Evolutionary conservation across 768 basidiomycete species (phyloP).

Genomic region (Porphyrellus cyaneotinctus): DNA sequence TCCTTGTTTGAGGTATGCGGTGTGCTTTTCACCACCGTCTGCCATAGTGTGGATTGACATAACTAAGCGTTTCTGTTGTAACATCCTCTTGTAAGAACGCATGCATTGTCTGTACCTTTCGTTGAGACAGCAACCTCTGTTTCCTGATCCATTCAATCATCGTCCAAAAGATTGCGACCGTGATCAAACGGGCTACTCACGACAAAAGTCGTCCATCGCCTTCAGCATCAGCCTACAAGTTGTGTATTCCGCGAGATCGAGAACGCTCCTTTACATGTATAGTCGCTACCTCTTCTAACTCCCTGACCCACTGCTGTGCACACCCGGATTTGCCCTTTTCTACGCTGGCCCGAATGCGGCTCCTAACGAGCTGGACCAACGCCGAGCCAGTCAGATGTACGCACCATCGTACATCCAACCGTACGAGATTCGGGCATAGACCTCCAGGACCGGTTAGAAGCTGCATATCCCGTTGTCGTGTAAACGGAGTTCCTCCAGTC

Average conservation of each 20-base stretch:
- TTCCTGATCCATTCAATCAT: constrained; percentile 28
- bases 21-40: constrained; percentile 46
- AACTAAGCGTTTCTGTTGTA: too few relatives aligned
- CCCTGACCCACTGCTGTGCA: constrained; percentile 13
- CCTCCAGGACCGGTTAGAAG: constrained; percentile 37
- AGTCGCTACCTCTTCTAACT: constrained; percentile 45
- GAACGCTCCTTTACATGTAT: constrained; percentile 53
- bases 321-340: neutral
- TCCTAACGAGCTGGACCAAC: constrained; percentile 47
- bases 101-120: constrained; percentile 52
- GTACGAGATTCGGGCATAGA: constrained; percentile 44
- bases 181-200: constrained; percentile 36
- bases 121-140: constrained; percentile 51
- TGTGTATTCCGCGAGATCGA: constrained; percentile 45
- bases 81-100: constrained; percentile 10
- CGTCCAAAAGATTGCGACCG: neutral
- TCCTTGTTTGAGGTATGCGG: constrained; percentile 77
- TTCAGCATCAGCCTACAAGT: constrained; percentile 45
- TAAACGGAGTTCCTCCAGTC: constrained; percentile 46
- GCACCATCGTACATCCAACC: constrained; percentile 59
- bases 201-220: constrained; percentile 46
- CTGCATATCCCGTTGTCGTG: constrained; percentile 53
- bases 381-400: constrained; percentile 48
- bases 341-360: constrained; percentile 28
- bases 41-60: constrained; percentile 56